Conservation (phyloP, 768 basidiomycete genomes). For the Auricularia heimuer region DNA sequence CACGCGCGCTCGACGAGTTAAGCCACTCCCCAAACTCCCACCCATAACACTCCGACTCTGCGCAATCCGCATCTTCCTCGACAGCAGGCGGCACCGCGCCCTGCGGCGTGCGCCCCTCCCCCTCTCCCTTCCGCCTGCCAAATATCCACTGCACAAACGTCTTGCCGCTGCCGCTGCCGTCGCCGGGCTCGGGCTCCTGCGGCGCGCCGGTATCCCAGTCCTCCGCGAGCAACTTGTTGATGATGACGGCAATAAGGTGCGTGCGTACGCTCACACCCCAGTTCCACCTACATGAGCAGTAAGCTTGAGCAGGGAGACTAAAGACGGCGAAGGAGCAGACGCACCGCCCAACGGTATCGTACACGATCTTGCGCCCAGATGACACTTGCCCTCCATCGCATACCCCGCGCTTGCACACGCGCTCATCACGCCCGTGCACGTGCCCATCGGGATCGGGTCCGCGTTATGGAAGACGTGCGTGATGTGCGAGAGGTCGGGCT, state of each 20-base stretch:
- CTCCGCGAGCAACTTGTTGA: constrained; percentile 40
- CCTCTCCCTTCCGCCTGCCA: not conserved
- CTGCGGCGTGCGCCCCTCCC: not conserved
- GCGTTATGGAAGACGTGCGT: constrained; percentile 58
- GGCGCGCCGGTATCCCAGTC: constrained; percentile 34
- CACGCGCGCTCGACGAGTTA: not conserved
- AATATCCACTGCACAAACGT: not conserved
- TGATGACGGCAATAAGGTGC: constrained; percentile 46
- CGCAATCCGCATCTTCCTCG: not conserved
- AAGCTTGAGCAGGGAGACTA: not conserved
- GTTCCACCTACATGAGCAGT: constrained; percentile 21
- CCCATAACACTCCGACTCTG: not conserved
- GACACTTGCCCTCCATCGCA: constrained; percentile 52
- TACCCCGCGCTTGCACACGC: constrained; percentile 56
- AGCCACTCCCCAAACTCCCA: not conserved
- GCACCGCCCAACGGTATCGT: constrained; percentile 51
- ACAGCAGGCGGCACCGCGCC: not conserved
- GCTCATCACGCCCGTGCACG: constrained; percentile 41
- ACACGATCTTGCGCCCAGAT: constrained; percentile 51
- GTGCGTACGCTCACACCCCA: constrained; percentile 51
- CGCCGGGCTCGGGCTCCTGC: not conserved
- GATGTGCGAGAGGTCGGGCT: constrained; percentile 17
- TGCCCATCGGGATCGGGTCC: constrained; percentile 57
- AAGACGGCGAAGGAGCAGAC: not conserved
- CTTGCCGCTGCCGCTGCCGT: not conserved